Percentiles rank a stretch among this genome's conserved stretches.
These are phyloP conservation scores for Amanita fuliginea DNA, from an alignment of 768 basidiomycete genomes.

Conservation along the genomic window DNA sequence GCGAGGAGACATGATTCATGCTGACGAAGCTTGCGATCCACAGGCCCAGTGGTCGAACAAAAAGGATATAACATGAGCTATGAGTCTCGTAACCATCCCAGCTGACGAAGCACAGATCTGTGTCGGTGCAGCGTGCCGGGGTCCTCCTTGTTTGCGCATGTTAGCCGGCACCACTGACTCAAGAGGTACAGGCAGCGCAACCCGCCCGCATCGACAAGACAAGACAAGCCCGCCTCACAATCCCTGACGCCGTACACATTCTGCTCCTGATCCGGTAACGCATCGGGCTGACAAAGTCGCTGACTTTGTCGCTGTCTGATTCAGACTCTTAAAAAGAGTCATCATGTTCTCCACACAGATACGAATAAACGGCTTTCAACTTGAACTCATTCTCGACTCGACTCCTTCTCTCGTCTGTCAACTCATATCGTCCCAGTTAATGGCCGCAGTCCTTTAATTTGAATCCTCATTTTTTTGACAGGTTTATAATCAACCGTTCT, in stretches of 20 bases:
- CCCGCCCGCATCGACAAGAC: background rate
- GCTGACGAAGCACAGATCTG: too few species aligned
- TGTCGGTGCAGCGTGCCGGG: background rate
- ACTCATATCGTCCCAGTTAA: conserved; percentile 2
- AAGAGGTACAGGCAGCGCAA: background rate
- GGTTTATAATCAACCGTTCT: conserved; percentile 11
- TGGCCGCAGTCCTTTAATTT: background rate
- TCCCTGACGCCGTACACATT: background rate
- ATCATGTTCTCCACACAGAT: conserved; percentile 27
- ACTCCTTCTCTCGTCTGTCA: conserved; percentile 1
- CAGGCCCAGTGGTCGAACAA: too few species aligned
- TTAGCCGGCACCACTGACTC: background rate
- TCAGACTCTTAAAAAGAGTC: conserved; percentile 15
- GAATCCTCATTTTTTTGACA: conserved; percentile 12
- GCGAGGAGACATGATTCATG: too few species aligned
- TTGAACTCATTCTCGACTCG: too few species aligned
- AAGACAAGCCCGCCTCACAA: background rate
- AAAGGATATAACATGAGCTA: too few species aligned
- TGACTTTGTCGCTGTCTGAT: conserved; percentile 26
- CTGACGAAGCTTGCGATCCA: too few species aligned
- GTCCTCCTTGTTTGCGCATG: background rate
- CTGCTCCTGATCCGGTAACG: background rate
- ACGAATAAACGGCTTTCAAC: conserved; percentile 5
- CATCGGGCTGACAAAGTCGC: conserved; percentile 25
- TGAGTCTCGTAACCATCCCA: too few species aligned